Evolutionary conservation across 192 early-diverging fungal species (phyloP).

Genomic region (Kappamyces sp.): DNA sequence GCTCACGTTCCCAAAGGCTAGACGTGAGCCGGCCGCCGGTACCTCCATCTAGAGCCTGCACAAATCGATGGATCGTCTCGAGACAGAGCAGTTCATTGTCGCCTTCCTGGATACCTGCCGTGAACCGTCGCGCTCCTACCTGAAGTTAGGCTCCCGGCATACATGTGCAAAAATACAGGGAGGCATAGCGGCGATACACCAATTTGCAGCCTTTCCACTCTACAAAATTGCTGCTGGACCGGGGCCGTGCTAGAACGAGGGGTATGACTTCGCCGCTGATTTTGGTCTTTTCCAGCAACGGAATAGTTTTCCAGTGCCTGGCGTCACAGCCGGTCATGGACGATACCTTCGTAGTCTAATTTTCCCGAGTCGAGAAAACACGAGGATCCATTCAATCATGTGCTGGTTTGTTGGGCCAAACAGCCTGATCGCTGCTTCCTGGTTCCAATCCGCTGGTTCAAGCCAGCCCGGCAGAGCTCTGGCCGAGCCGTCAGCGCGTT

Average conservation of each 20-base stretch:
- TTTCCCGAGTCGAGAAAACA: conserved; percentile 12
- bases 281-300: conserved; percentile 8
- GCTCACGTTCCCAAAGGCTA: conserved; percentile 7
- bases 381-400: conserved; percentile 14
- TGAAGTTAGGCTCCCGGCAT: too few species aligned
- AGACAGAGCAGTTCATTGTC: conserved; percentile 16
- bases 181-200: conserved; percentile 11
- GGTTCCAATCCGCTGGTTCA: too few species aligned
- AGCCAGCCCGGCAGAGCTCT: too few species aligned
- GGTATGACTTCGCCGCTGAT: conserved; percentile 6
- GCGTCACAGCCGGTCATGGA: background rate
- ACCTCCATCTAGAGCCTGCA: conserved; percentile 9
- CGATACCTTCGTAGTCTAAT: conserved; percentile 10
- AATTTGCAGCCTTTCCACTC: conserved; percentile 15
- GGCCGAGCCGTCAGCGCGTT: too few species aligned
- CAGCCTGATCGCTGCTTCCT: too few species aligned
- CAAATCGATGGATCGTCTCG: conserved; percentile 18
- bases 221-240: background rate
- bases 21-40: background rate
- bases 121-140: too few species aligned
- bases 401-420: too few species aligned
- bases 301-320: too few species aligned
- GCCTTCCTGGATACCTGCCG: background rate
- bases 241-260: background rate
- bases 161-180: conserved; percentile 13